Percentiles rank a stretch among this genome's conserved stretches.
These are phyloP conservation scores for Penicillium sp. DNA, from an alignment of 2,329 filamentous ascomycete species.

Conservation along the genomic window DNA sequence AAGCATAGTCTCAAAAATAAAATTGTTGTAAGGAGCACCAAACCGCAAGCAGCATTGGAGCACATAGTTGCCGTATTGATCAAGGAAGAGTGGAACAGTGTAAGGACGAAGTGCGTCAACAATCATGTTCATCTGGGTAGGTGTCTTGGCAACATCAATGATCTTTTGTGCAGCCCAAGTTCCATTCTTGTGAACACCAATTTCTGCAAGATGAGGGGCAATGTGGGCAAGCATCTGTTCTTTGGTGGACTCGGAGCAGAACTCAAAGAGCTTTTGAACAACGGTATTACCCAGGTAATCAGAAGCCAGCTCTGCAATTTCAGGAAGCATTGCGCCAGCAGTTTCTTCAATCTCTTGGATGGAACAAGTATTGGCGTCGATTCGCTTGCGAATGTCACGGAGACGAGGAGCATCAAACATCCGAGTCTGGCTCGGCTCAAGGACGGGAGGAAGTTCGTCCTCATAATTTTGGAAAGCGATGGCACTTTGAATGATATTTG, in stretches of 20 bases:
- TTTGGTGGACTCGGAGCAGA: constrained; percentile 85
- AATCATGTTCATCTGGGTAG: constrained; percentile 78
- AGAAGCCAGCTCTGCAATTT: constrained; percentile 90
- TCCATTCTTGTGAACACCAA: constrained; percentile 98
- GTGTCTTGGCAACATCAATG: constrained; percentile 89
- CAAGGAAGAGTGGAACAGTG: constrained; percentile 86
- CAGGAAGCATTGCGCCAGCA: constrained; percentile 89
- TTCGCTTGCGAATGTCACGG: constrained; percentile 93
- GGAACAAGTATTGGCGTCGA: constrained; percentile 89
- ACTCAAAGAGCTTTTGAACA: constrained; percentile 98
- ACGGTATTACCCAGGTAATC: constrained; percentile 98
- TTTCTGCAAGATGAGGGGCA: constrained; percentile 88
- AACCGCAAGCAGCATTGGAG: constrained; percentile 96
- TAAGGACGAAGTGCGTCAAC: constrained; percentile 82
- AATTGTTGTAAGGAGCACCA: constrained; percentile 83
- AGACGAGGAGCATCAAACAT: constrained; percentile 93
- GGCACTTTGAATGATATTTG: constrained; percentile 70
- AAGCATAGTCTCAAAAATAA: constrained; percentile 97
- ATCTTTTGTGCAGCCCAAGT: constrained; percentile 99
- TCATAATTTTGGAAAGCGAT: constrained; percentile 72
- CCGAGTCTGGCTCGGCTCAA: constrained; percentile 83
- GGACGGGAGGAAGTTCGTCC: constrained; percentile 83
- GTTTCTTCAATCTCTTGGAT: constrained; percentile 88
- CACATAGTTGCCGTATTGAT: constrained; percentile 98
- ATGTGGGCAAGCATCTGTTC: constrained; percentile 90